Percentiles rank a stretch among this genome's conserved stretches.
Evolutionary conservation across 148 eudicot species (phyloP).

Genomic region (Amaranthus palmeri): DNA sequence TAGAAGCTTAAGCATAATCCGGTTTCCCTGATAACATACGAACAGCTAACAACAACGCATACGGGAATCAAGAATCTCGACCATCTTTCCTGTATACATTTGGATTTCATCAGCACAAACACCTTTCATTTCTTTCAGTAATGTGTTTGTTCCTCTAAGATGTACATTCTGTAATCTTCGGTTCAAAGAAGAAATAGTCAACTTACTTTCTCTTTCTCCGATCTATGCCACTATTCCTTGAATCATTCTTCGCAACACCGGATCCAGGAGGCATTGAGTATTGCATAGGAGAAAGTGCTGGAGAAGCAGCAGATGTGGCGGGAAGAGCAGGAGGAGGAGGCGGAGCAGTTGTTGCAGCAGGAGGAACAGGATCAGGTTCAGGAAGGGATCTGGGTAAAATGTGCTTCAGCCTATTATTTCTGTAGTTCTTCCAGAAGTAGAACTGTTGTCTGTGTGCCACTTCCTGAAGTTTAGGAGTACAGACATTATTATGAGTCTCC

Average conservation of each 20-base stretch:
- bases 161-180: background rate
- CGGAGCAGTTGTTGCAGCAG: slow-evolving; percentile 39
- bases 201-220: slow-evolving; percentile 84
- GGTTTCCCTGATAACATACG: background rate
- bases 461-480: slow-evolving; percentile 45
- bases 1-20: background rate
- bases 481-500: too few species aligned
- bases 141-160: background rate
- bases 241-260: slow-evolving; percentile 53
- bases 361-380: slow-evolving; percentile 51
- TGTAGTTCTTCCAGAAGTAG: slow-evolving; percentile 89
- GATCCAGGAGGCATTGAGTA: slow-evolving; percentile 64
- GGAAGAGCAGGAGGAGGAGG: slow-evolving; percentile 43
- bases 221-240: slow-evolving; percentile 59
- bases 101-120: background rate
- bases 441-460: slow-evolving; percentile 93
- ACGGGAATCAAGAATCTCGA: background rate
- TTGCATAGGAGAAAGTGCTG: slow-evolving; percentile 75
- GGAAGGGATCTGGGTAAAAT: slow-evolving; percentile 87
- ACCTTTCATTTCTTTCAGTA: background rate
- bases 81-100: slow-evolving; percentile 9
- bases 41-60: background rate
- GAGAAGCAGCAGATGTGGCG: slow-evolving; percentile 50
- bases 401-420: slow-evolving; percentile 91
- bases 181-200: slow-evolving; percentile 1